Base-by-base conservation (phyloP, 768 basidiomycete species). In the Leucocoprinus sp. region DNA sequence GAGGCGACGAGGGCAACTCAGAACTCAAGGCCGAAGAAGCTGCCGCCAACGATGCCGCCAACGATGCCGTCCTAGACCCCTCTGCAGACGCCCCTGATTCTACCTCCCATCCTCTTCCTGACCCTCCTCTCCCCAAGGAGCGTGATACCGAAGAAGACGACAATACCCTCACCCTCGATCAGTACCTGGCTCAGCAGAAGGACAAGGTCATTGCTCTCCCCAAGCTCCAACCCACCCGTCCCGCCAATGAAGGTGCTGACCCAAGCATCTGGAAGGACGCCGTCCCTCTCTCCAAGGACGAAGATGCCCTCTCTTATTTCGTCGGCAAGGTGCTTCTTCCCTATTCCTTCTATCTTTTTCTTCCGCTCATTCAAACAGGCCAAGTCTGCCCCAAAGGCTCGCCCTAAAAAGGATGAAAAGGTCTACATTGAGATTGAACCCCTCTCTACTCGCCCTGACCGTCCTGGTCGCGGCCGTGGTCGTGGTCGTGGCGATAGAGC, bases 391-490 rank as follows among this genome's bases (percentile, higher is more conserved):
- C 76, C 75, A 63, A 91, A 88, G 67, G 52, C 71, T 37, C 79
- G 80, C 50, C 50, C 77, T 50, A 84, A 89, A 72, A 91, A 90
- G 71, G 82, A 88, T 56, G 88, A 91, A 64, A 96, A 95, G 65
- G 78, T 91, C 55, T 88, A 74, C 69, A 72, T 98, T 59, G 92
- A 95, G 60, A 89, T 97, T 62, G 91, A 96, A 12, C 87, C 81
- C 45, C 86, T 76, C 57, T 93, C 92, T 61, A 84, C 91, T 35
- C 82, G 84, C 53, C 90, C 90, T 43, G 61, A 71, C n/a, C 78
- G 85, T 52, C 77, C 78, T 49, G 76, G 77, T 21, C 74, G 75
- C 50, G 71, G 82, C 22, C 65, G 70, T 34, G 58, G 69, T 41
- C 65, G 63, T 51, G 70, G 76, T 47, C 5, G 5, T 27, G 68